Evolutionary conservation across 1,284 basidiomycete genomes (phyloP).

Genomic region (Marasmius tenuissimus): DNA sequence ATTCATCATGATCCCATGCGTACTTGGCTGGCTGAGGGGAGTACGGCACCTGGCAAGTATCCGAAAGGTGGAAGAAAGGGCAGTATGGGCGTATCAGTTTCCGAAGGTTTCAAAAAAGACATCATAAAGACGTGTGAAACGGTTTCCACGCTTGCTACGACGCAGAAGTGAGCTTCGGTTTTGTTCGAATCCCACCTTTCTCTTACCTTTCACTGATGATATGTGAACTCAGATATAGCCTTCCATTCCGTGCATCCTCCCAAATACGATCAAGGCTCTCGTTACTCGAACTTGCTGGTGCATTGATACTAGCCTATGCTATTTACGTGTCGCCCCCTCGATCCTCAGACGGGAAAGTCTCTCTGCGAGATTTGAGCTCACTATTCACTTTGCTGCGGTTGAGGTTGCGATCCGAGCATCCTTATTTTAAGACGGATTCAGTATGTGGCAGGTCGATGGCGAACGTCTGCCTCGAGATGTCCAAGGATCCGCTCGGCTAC

Average conservation of each 20-base stretch:
- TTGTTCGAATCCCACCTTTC: constrained; percentile 3
- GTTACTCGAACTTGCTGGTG: constrained; percentile 38
- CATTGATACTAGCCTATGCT: constrained; percentile 7
- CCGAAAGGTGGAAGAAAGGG: neutral
- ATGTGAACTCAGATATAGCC: neutral
- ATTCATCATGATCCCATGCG: constrained; percentile 25
- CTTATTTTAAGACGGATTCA: neutral
- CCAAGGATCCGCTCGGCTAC: neutral
- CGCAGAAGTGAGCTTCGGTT: constrained; percentile 31
- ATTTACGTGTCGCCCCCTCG: neutral
- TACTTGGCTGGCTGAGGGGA: neutral
- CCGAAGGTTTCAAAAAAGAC: constrained; percentile 30
- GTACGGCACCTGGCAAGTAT: neutral
- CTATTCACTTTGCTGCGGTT: neutral
- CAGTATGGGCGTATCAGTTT: constrained; percentile 12
- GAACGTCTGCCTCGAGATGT: neutral
- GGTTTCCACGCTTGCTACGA: constrained; percentile 40
- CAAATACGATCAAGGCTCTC: constrained; percentile 23
- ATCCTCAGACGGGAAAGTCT: neutral
- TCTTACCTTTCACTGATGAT: constrained; percentile 27
- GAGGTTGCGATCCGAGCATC: neutral
- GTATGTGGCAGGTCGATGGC: neutral
- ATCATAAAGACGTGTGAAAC: constrained; percentile 43
- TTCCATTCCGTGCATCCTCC: neutral
- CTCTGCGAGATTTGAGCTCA: neutral